These are phyloP conservation scores for Vicia villosa DNA, from an alignment of 306 rosid species.

Conservation along the genomic window DNA sequence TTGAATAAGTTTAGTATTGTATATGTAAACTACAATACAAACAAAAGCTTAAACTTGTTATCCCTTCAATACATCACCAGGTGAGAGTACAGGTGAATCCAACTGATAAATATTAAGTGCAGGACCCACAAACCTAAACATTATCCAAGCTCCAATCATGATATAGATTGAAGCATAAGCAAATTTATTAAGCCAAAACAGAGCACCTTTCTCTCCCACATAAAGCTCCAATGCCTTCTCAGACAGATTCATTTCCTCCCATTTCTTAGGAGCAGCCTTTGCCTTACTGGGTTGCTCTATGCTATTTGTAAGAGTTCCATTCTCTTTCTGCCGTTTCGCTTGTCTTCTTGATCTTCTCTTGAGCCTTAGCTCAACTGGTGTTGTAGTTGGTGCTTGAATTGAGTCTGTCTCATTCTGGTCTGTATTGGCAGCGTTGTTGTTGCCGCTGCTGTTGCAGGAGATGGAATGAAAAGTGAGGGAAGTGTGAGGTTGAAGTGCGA, in stretches of 20 bases:
- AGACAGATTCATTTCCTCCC: slow-evolving; percentile 81
- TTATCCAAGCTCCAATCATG: slow-evolving; percentile 82
- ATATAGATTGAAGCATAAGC: slow-evolving; percentile 94
- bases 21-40: background rate
- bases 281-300: slow-evolving; percentile 39
- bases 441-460: slow-evolving; percentile 37
- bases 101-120: slow-evolving; percentile 85
- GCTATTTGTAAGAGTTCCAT: slow-evolving; percentile 30
- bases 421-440: slow-evolving; percentile 16
- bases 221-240: slow-evolving; percentile 83
- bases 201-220: slow-evolving; percentile 82
- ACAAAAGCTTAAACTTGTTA: too few relatives aligned
- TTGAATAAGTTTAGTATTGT: background rate
- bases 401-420: slow-evolving; percentile 21
- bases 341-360: slow-evolving; percentile 64
- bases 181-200: slow-evolving; percentile 86
- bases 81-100: slow-evolving; percentile 73
- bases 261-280: slow-evolving; percentile 58
- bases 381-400: slow-evolving; percentile 35
- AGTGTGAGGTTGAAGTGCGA: slow-evolving; percentile 25
- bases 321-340: slow-evolving; percentile 48
- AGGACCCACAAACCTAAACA: slow-evolving; percentile 91
- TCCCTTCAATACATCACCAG: slow-evolving; percentile 66
- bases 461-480: slow-evolving; percentile 45
- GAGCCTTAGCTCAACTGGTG: slow-evolving; percentile 50